phyloP scores from a whole-genome alignment of 768 basidiomycete species.

The Agaricus blazei region DNA sequence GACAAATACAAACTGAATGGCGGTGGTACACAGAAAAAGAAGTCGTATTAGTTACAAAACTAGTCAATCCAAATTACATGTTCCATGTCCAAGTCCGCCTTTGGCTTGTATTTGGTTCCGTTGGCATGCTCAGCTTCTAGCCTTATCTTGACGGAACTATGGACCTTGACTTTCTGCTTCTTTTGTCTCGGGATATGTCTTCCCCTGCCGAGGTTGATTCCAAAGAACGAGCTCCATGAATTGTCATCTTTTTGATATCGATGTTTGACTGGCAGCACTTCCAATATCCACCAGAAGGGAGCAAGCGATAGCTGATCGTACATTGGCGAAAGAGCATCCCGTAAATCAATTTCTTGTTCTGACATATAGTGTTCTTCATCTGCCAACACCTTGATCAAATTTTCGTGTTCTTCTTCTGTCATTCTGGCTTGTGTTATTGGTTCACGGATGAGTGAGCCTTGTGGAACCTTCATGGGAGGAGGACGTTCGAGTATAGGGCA shows the following conservation, averaged over 20 bases:
- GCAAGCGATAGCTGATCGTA: conserved; percentile 54
- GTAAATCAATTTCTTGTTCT: conserved; percentile 61
- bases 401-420: conserved; percentile 49
- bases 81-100: conserved; percentile 28
- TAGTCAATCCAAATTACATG: conserved; percentile 33
- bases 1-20: no score
- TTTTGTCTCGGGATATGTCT: conserved; percentile 37
- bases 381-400: not conserved
- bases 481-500: conserved; percentile 31
- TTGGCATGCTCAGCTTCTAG: conserved; percentile 41
- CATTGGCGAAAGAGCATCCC: conserved; percentile 48
- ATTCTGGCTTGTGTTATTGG: conserved; percentile 7
- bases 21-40: not conserved
- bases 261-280: conserved; percentile 43
- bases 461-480: conserved; percentile 14
- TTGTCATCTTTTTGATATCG: conserved; percentile 29
- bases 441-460: conserved; percentile 9
- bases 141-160: conserved; percentile 47
- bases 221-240: conserved; percentile 21
- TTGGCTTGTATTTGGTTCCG: conserved; percentile 32
- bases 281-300: conserved; percentile 64
- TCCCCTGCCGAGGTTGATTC: conserved; percentile 31
- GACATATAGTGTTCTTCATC: conserved; percentile 35
- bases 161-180: conserved; percentile 34
- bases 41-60: not conserved